Conservation (phyloP, 2,329 filamentous ascomycete genomes). For the Diaporthe australafricana region DNA sequence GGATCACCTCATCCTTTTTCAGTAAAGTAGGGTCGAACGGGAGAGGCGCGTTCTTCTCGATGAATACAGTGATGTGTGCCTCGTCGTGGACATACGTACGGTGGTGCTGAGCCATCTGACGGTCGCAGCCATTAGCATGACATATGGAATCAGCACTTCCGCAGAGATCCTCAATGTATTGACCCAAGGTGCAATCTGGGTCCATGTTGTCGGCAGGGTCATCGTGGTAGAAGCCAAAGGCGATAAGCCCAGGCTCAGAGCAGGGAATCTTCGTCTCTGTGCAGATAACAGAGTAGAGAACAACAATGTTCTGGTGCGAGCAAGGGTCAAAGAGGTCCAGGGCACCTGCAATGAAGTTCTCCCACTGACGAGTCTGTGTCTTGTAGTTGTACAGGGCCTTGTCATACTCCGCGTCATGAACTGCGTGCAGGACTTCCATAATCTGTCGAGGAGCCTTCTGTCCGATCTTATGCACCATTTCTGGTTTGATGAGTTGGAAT, state of each 20-base stretch:
- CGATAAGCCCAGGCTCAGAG: constrained; percentile 88
- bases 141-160: constrained; percentile 81
- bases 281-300: constrained; percentile 93
- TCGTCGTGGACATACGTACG: constrained; percentile 97
- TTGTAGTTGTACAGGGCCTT: constrained; percentile 93
- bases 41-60: constrained; percentile 70
- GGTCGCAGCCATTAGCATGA: constrained; percentile 85
- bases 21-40: constrained; percentile 66
- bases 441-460: constrained; percentile 86
- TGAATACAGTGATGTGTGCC: constrained; percentile 90
- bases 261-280: constrained; percentile 95
- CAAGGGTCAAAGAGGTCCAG: constrained; percentile 93
- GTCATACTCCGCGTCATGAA: constrained; percentile 97
- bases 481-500: constrained; percentile 92
- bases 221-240: constrained; percentile 93
- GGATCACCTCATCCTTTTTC: constrained; percentile 56
- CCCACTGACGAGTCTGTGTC: constrained; percentile 96
- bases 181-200: constrained; percentile 91
- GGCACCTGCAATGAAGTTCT: constrained; percentile 91
- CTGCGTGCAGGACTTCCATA: constrained; percentile 92
- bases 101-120: constrained; percentile 91
- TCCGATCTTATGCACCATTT: constrained; percentile 91
- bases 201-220: constrained; percentile 72
- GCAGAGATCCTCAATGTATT: constrained; percentile 94
- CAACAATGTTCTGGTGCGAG: constrained; percentile 95